Evolutionary conservation across 2,329 filamentous ascomycete genomes (phyloP), one percentile per base, ranked within the genome.

Genomic region (Cladosporium sp.): DNA sequence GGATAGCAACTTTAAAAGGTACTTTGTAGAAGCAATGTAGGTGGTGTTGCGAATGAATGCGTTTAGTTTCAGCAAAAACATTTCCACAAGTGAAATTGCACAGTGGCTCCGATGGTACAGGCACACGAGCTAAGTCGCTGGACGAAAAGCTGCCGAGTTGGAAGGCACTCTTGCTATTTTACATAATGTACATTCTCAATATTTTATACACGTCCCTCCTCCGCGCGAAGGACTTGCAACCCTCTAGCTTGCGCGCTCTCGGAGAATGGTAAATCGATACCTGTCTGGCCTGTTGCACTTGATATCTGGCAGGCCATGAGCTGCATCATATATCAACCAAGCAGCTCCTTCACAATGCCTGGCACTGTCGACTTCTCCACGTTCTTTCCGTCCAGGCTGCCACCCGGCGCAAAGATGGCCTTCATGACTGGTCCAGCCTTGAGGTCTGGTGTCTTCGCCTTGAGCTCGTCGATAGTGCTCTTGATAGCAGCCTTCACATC

Each of bases 361-460:
- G 83, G 84, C 57, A 93, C 79, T 69, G 85, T 82, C 61, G 82
- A 83, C 77, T 83, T 87, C 73, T 92, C 86, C 39, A 91, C 83
- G 46, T 85, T 82, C 77, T 88, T 88, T 39, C 86, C 89, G 66
- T 88, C 85, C 30, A 91, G 77, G 4, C 80, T 83, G 8, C 82
- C 80, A 32, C 82, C 81, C 51, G 78, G 78, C 61, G 76, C 76
- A 14, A 86, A 76, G 13, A 90, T 76, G 67, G 79, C 82, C 80
- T 87, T 90, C 84, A 92, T 85, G 11, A 89, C 83, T 64, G 86
- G 82, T 4, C 89, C 88, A 68, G 88, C 77, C 58, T 82, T 76
- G 16, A 81, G 73, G 75, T 86, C 86, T 39, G 82, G 84, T 23
- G 82, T 82, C 30, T 76, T 78, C 28, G 68, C 71, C 71, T 80